Percentiles rank a stretch among this genome's conserved stretches.
phyloP scores from a whole-genome alignment of 1,284 basidiomycete species.

The Ganoderma sinense region DNA sequence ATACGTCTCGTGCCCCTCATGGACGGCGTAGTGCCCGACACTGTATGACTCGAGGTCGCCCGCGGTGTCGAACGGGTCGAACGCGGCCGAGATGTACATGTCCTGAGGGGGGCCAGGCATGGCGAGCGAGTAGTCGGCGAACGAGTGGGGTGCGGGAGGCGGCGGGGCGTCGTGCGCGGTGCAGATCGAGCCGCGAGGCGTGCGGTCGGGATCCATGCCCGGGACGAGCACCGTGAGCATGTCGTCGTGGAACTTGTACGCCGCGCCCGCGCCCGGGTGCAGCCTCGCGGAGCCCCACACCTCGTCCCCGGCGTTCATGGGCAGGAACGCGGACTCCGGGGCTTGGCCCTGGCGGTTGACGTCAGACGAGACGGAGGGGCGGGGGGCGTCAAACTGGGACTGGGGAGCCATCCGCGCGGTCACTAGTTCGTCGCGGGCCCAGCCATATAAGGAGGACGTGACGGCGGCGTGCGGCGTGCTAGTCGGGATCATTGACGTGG shows the following conservation, averaged over 20 bases:
- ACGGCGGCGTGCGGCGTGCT: constrained; percentile 41
- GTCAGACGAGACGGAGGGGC: constrained; percentile 1
- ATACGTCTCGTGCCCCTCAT: constrained; percentile 18
- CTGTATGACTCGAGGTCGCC: constrained; percentile 34
- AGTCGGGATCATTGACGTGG: constrained; percentile 26
- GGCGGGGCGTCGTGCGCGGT: not conserved
- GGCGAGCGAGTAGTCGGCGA: not conserved
- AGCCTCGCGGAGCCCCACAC: constrained; percentile 12
- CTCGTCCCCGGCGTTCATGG: constrained; percentile 5
- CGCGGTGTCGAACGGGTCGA: constrained; percentile 22
- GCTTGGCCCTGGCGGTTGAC: not conserved
- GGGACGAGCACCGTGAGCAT: constrained; percentile 16
- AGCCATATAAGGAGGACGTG: constrained; percentile 42
- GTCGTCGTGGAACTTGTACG: not conserved
- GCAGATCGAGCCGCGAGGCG: constrained; percentile 27
- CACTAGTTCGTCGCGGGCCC: constrained; percentile 36
- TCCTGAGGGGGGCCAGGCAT: not conserved
- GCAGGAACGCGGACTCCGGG: not conserved
- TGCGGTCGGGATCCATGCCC: constrained; percentile 33
- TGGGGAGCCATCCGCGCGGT: constrained; percentile 21
- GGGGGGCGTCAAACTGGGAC: not conserved
- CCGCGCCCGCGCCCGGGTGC: no score
- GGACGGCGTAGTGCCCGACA: constrained; percentile 31
- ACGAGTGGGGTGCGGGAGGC: not conserved
- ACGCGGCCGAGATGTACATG: not conserved